A percentile compares a stretch with the other conserved stretches of the same genome.
Conservation (phyloP, 2,329 filamentous ascomycete species). For the Phialophora expanda region DNA sequence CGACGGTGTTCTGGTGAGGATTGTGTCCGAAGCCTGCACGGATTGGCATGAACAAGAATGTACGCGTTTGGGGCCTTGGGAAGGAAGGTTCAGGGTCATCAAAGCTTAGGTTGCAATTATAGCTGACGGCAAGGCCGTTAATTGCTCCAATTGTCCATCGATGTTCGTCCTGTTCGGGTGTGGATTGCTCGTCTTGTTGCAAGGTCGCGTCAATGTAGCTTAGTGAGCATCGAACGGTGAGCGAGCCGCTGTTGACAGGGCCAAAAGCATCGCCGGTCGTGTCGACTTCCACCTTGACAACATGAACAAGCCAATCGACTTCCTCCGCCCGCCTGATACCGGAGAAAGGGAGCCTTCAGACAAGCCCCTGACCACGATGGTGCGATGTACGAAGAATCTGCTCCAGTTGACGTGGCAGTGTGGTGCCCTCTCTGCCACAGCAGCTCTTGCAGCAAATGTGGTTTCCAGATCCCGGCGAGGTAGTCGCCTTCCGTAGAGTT, state of each 20-base stretch:
- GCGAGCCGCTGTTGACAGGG: neutral
- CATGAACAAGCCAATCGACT: neutral
- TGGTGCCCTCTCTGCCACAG: neutral
- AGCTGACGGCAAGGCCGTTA: neutral
- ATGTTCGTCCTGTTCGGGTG: neutral
- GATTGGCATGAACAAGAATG: slow-evolving; percentile 5
- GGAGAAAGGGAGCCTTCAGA: slow-evolving; percentile 1
- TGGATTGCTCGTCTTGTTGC: neutral
- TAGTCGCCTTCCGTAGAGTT: slow-evolving; percentile 4
- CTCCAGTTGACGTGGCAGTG: neutral
- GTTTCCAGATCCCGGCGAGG: slow-evolving; percentile 8
- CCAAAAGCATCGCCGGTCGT: slow-evolving; percentile 1
- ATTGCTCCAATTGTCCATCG: neutral
- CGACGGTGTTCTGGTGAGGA: neutral
- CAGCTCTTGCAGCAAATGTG: slow-evolving; percentile 3
- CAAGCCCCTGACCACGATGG: slow-evolving; percentile 1
- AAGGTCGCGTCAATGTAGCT: neutral
- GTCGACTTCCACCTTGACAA: neutral
- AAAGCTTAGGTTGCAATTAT: neutral
- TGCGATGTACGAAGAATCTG: neutral
- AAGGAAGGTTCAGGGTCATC: neutral
- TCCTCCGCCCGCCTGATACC: neutral
- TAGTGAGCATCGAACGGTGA: neutral
- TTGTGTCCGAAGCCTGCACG: neutral
- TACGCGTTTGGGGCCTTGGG: neutral